Evolutionary conservation across 495 filamentous ascomycete genomes (phyloP), one percentile per base, ranked within the genome.

Genomic region (Xylaria grammica): DNA sequence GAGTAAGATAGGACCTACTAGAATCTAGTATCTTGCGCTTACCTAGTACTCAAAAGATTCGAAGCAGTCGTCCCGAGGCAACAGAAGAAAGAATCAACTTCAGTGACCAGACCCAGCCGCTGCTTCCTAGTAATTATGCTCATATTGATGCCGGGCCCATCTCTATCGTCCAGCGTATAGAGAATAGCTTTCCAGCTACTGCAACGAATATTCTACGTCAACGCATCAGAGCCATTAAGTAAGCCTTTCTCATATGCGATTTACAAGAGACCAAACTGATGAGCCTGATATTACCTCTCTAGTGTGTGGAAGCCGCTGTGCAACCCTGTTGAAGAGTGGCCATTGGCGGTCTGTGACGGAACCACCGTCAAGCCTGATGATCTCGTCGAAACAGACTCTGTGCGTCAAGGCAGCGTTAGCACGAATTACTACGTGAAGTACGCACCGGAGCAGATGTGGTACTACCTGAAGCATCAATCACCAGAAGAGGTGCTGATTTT

Each of bases 291-390:
- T 42, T 36, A 49, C 10, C 24, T 26, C 6, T 51, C 15, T 52
- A 78, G 75, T 57, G 32, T 77, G 13, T 78, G 74, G 75, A 62
- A 65, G 22, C 75, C 76, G 29, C 30, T 75, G 4, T 66, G 27
- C 48, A 60, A 66, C 27, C 59, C 69, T 1, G 53, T 77, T 32
- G 50, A 72, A 49, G 75, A 78, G 27, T 69, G 71, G 49, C 73
- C 76, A 2, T 40, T 78, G 8, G 69, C 76, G 29, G 65, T 78
- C 2, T 76, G 73, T 54, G 76, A 77, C 54, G 71, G 68, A 8
- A 60, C 63, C 26, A 72, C 71, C 10, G 24, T 75, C 5, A 56
- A 70, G 17, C 11, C 34, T 42, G 61, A 66, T 7, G 66, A 72
- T 11, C 32, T 78, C 13, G 45, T 78, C 19, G 70, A 64, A 44